These are phyloP conservation scores for Aspergillus bombycis DNA, from an alignment of 2,329 filamentous ascomycete genomes.

Conservation along the genomic window DNA sequence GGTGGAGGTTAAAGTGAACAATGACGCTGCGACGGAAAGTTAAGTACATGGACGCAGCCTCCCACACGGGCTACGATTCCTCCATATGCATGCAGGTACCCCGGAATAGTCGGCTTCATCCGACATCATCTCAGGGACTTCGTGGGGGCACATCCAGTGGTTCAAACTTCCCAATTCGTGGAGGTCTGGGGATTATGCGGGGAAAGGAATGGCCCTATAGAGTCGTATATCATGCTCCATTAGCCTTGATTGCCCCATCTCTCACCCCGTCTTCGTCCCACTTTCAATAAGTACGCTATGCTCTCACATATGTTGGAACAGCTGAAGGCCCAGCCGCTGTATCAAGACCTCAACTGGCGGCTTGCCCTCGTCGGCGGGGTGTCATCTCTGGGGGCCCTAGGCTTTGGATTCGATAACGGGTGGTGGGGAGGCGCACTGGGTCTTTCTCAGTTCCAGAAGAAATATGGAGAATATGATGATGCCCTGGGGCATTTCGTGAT, in stretches of 20 bases:
- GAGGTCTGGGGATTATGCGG: too few relatives aligned
- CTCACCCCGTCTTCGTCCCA: too few relatives aligned
- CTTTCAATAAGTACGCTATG: too few relatives aligned
- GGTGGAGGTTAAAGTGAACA: too few relatives aligned
- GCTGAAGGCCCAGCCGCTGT: not conserved
- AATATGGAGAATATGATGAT: not conserved
- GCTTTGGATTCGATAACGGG: not conserved
- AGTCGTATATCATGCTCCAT: not conserved
- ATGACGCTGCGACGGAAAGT: too few relatives aligned
- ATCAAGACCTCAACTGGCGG: not conserved
- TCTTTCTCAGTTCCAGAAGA: not conserved
- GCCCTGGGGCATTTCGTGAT: not conserved
- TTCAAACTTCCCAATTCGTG: not conserved
- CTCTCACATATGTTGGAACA: not conserved
- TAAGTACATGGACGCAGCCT: too few relatives aligned
- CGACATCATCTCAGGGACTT: not conserved
- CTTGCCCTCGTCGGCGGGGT: not conserved
- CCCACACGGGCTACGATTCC: not conserved
- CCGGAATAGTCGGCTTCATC: not conserved
- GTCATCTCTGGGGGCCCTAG: not conserved
- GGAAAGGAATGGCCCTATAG: too few relatives aligned
- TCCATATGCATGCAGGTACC: not conserved
- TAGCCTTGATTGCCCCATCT: too few relatives aligned
- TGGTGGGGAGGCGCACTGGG: not conserved
- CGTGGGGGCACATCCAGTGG: not conserved